Conservation (phyloP, 331 rosid species). For the Rosa hybrid region DNA sequence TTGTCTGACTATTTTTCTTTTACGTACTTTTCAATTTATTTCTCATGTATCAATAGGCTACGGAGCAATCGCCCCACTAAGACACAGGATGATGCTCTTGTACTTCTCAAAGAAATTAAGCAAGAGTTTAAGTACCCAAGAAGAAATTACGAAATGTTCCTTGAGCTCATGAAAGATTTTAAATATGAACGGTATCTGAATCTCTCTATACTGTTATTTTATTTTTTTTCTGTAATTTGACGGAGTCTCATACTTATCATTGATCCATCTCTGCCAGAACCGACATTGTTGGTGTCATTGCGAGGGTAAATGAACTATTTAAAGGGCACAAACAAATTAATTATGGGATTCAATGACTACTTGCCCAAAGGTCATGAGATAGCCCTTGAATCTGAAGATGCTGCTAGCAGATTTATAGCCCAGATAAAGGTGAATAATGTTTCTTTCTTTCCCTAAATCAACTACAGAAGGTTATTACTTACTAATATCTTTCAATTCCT, state of each 20-base stretch:
- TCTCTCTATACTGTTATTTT: too few species aligned
- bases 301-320: constrained; percentile 77
- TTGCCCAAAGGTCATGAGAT: constrained; percentile 85
- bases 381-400: constrained; percentile 79
- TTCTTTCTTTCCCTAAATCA: background rate
- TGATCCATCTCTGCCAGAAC: constrained; percentile 44
- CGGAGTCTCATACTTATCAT: too few species aligned
- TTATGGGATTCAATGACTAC: constrained; percentile 84
- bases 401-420: constrained; percentile 85
- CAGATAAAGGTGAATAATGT: constrained; percentile 72
- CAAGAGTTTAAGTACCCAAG: too few species aligned
- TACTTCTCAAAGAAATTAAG: background rate
- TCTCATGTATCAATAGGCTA: too few species aligned
- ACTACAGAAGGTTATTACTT: background rate
- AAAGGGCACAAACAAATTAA: constrained; percentile 77
- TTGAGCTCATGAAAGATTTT: too few species aligned
- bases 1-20: too few species aligned
- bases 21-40: too few species aligned
- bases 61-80: too few species aligned
- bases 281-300: constrained; percentile 76
- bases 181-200: too few species aligned
- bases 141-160: too few species aligned
- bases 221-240: too few species aligned
- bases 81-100: background rate
- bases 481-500: constrained; percentile 10